phyloP scores from a whole-genome alignment of 768 basidiomycete genomes.

The Dendrothele bispora region DNA sequence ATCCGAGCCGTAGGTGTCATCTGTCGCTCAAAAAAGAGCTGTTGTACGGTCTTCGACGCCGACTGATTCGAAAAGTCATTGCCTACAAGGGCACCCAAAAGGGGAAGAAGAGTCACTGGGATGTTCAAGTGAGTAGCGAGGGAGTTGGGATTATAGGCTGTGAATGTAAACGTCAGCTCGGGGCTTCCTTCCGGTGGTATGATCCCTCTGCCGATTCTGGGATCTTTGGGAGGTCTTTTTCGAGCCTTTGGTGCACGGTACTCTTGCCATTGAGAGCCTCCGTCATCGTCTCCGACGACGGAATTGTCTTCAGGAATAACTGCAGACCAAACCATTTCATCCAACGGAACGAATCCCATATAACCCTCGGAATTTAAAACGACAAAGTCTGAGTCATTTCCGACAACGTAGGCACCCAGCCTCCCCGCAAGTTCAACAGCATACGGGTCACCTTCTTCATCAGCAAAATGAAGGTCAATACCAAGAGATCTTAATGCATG shows the following conservation, averaged over 20 bases:
- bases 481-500: conserved; percentile 47
- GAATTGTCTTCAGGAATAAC: conserved; percentile 25
- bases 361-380: conserved; percentile 77
- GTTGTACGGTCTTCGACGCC: conserved; percentile 50
- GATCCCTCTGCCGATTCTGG: conserved; percentile 34
- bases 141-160: conserved; percentile 57
- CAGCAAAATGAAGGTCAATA: conserved; percentile 68
- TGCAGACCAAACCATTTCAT: conserved; percentile 71
- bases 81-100: conserved; percentile 76
- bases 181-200: conserved; percentile 52
- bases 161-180: conserved; percentile 51
- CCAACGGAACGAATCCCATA: conserved; percentile 72
- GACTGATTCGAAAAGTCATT: conserved; percentile 71
- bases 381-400: conserved; percentile 82
- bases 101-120: conserved; percentile 70
- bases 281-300: conserved; percentile 38
- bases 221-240: conserved; percentile 34
- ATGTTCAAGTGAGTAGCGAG: conserved; percentile 68
- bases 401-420: conserved; percentile 71
- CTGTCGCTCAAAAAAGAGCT: conserved; percentile 66
- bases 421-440: conserved; percentile 82
- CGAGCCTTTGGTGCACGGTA: conserved; percentile 55
- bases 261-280: conserved; percentile 69
- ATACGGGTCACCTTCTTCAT: conserved; percentile 81
- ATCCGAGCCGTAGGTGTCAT: conserved; percentile 64